Base-by-base conservation (phyloP, 129 eudicot genomes). In the Glebionis coronaria region DNA sequence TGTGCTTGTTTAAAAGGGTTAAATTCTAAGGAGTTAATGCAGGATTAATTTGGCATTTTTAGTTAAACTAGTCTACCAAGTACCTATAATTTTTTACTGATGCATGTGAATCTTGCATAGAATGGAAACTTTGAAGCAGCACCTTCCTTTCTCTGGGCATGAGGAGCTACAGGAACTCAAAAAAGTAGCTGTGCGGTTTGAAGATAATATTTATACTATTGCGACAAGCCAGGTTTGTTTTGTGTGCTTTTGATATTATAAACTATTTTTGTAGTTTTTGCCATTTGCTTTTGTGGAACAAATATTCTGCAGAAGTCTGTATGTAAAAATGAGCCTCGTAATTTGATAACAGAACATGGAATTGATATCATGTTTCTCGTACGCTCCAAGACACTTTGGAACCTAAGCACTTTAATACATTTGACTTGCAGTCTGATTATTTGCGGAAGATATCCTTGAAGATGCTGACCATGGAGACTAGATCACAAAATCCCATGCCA, bases 111-210 rank as follows among this genome's bases (percentile, higher is more conserved):
- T 67, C 38, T 23, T 72, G 73, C 51, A 51, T 66, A 92, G 96
- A 78, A 76, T 86, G 85, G 89, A 85, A 5, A 76, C 91, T 0
- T 71, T 92, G 89, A 84, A 74, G 78, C 81, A 82, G 76, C 91
- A 88, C 71, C 75, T 83, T 69, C 96, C 96, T 20, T 74, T 82
- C 59, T 84, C 87, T 76, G 98, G 95, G 56, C 84, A 57, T 62
- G 96, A 88, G 65, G 96, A 88, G 49, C 42, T 83, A 40, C 81
- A 77, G 72, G 95, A 88, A 60, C 85, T 88, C n/a, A 78, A 76
- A 49, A 81, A 81, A 53, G 76, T 89, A 70, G 84, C 94, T 62
- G 76, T 73, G 60, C 83, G 90, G 68, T 89, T 85, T 74, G 96
- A 89, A 79, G 90, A 89, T 68, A 81, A 79, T 65, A 72, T 77